phyloP scores from a whole-genome alignment of 2,329 filamentous ascomycete genomes.

The Graphilbum sp. region DNA sequence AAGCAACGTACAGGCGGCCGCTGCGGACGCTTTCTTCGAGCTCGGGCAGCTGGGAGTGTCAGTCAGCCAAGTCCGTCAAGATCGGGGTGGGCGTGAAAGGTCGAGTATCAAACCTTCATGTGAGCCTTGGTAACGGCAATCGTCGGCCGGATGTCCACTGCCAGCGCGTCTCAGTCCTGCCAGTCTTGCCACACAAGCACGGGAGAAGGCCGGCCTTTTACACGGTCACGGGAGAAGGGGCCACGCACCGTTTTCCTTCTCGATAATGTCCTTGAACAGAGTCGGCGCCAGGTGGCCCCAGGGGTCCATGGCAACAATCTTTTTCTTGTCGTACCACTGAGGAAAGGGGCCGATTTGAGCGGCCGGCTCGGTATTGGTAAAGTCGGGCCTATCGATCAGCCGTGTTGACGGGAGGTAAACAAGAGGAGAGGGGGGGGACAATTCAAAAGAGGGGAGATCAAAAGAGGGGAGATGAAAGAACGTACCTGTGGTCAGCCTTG shows the following conservation, averaged over 20 bases:
- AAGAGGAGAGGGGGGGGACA: no score
- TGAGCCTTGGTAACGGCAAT: conserved; percentile 86
- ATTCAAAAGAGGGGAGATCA: no score
- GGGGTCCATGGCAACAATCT: conserved; percentile 96
- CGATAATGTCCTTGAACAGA: conserved; percentile 65
- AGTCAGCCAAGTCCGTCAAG: background rate
- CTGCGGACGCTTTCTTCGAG: conserved; percentile 72
- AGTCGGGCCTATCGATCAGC: conserved; percentile 38
- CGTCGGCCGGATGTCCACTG: conserved; percentile 72
- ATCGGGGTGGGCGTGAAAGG: background rate
- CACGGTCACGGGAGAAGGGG: no score
- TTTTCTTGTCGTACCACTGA: conserved; percentile 76
- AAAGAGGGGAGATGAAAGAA: no score
- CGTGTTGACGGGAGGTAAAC: no score
- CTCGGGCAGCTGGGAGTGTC: conserved; percentile 50
- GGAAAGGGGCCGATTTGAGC: conserved; percentile 75
- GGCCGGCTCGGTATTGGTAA: conserved; percentile 74
- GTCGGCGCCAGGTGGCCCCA: conserved; percentile 76
- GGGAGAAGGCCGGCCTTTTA: no score
- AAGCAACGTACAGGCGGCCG: conserved; percentile 44
- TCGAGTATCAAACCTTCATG: conserved; percentile 46
- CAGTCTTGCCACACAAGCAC: no score
- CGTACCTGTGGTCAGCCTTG: conserved; percentile 51
- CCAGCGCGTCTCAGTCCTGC: no score
- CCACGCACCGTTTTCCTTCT: conserved; percentile 48